Evolutionary conservation across 1,139 yeast species (phyloP).

Genomic region (Ogataea hybrid): DNA sequence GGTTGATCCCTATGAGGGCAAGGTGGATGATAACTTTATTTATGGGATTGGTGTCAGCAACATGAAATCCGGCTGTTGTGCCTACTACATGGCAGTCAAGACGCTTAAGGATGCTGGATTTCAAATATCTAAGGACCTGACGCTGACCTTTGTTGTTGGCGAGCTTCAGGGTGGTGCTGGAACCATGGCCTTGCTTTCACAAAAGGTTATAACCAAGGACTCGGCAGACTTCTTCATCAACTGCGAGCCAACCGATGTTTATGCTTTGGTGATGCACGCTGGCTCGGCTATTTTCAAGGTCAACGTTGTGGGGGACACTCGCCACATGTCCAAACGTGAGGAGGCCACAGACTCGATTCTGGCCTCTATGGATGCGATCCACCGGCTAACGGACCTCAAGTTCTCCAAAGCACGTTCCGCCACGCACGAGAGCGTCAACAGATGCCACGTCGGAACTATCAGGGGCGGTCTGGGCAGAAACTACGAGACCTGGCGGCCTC

Average conservation of each 20-base stretch:
- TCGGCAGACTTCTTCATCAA: constrained; percentile 23
- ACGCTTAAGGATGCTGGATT: too few species aligned
- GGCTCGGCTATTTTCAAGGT: constrained; percentile 23
- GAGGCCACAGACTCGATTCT: constrained; percentile 25
- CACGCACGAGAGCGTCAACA: constrained; percentile 19
- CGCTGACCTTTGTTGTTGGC: too few species aligned
- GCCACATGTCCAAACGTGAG: constrained; percentile 26
- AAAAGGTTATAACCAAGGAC: constrained; percentile 16
- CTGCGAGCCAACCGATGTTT: constrained; percentile 25
- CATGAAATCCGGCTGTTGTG: too few species aligned
- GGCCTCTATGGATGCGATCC: constrained; percentile 23
- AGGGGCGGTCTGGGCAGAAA: constrained; percentile 24
- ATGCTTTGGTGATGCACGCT: constrained; percentile 25
- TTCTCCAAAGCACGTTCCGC: constrained; percentile 17
- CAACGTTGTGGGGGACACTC: constrained; percentile 24
- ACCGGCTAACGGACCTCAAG: constrained; percentile 18
- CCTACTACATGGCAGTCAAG: too few species aligned
- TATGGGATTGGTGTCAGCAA: too few species aligned
- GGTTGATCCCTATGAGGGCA: too few species aligned
- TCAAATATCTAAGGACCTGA: too few species aligned
- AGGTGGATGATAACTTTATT: too few species aligned
- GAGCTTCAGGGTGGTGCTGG: too few species aligned
- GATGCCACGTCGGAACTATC: constrained; percentile 25
- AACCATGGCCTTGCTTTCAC: constrained; percentile 19
- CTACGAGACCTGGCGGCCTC: constrained; percentile 31